Evolutionary conservation across 768 basidiomycete genomes (phyloP), one percentile per base, ranked within the genome.

Genomic region (Pleurotus cornucopiae): DNA sequence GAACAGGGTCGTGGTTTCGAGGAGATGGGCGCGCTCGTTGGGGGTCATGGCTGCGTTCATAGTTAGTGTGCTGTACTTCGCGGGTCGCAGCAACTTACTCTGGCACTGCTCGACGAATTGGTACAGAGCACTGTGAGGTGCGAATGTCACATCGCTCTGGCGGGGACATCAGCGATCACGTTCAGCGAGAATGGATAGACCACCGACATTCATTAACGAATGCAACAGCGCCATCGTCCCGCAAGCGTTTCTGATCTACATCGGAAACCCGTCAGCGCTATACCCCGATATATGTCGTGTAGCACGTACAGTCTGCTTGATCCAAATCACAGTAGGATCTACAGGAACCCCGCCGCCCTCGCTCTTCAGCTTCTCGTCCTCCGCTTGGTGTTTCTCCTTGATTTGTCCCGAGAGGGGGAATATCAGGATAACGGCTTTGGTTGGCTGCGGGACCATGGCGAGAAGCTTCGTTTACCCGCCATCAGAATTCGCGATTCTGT

Each of bases 341-440:
- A 90, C 64, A 0, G 62, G 60, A 2, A 72, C 68, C 55, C 76
- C 75, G 1, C 73, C 83, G 1, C 73, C 83, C 43, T 76, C 74
- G 12, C 67, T 69, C 23, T 69, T 69, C 47, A 89, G 78, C 61
- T 68, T 66, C 43, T 69, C 70, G 60, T 94, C 91, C 59, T 93
- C 89, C 45, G 74, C 71, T 41, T 74, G 73, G 43, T 84, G 74
- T 43, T 74, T 78, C 3, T 58, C 66, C n/a, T 82, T 79, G 9
- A 83, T 68, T 14, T 68, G 68, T 1, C 81, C 79, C 0, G 78
- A 68, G 54, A 83, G 77, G 3, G 95, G 95, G 70, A 96, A 98
- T 20, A 97, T 78, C 5, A 98, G 74, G 5, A 96, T 73, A 6
- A 97, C 81, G 0, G 95, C 95, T 64, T 88, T 88, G 30, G 88